These are phyloP conservation scores for Trichoderma parareesei DNA, from an alignment of 495 filamentous ascomycete species.

Conservation along the genomic window DNA sequence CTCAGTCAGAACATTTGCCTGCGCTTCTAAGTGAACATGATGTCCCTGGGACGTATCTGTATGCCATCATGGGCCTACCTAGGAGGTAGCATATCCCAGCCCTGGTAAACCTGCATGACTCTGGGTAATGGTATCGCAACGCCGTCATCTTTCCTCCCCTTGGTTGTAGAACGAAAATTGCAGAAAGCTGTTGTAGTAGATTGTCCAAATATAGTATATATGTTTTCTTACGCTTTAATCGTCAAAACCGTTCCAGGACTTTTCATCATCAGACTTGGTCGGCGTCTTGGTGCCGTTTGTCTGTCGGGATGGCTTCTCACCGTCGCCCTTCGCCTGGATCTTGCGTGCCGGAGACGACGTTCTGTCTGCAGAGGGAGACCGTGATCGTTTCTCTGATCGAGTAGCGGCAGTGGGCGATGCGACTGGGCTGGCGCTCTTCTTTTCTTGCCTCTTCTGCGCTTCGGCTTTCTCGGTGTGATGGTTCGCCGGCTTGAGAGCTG, in stretches of 20 bases:
- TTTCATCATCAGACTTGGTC: slow-evolving; percentile 5
- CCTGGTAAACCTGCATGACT: not conserved
- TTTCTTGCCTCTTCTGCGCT: not conserved
- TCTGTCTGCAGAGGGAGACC: not conserved
- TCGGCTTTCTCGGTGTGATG: not conserved
- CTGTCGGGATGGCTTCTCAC: slow-evolving; percentile 9
- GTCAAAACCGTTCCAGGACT: slow-evolving; percentile 11
- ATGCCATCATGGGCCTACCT: not conserved
- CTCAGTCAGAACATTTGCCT: not conserved
- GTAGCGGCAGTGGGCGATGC: not conserved
- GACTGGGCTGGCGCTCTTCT: not conserved
- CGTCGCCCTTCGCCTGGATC: slow-evolving; percentile 15
- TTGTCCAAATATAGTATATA: not conserved
- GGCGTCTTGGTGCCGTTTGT: not conserved
- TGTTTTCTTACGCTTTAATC: slow-evolving; percentile 1
- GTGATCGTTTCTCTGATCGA: slow-evolving; percentile 5
- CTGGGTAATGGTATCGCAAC: slow-evolving; percentile 5
- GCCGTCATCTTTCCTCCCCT: not conserved
- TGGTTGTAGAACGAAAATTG: too few relatives aligned
- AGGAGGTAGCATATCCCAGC: not conserved
- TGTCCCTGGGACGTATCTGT: not conserved
- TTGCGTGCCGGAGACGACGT: slow-evolving; percentile 11
- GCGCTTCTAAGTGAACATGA: not conserved
- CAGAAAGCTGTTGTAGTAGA: not conserved
- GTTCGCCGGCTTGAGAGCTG: not conserved